These are phyloP conservation scores for Penicillium rolfsii DNA, from an alignment of 2,329 filamentous ascomycete species.

Conservation along the genomic window DNA sequence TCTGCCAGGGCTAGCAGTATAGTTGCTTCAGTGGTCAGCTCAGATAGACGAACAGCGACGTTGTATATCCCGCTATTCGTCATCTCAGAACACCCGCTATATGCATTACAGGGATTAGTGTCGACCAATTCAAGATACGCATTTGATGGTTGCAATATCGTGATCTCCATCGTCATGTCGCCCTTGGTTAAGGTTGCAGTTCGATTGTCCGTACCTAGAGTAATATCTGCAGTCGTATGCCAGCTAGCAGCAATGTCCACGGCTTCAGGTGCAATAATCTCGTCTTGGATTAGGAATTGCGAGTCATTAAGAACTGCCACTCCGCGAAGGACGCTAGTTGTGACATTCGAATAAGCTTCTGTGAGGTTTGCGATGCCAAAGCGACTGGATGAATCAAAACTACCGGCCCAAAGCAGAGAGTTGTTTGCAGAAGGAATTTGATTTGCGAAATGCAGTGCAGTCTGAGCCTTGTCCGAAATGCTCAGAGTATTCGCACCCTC, in stretches of 20 bases:
- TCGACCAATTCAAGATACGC: constrained; percentile 1
- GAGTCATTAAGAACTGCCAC: constrained; percentile 2
- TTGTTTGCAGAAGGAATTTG: constrained; percentile 11
- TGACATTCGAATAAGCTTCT: constrained; percentile 10
- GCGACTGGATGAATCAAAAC: constrained; percentile 7
- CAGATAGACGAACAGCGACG: background rate
- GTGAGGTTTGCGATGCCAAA: constrained; percentile 12
- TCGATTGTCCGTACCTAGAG: background rate
- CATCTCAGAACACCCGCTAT: constrained; percentile 2
- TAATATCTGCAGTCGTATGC: background rate
- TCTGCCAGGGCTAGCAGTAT: background rate
- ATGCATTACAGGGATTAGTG: constrained; percentile 8
- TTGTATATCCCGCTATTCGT: constrained; percentile 11
- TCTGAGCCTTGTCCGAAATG: constrained; percentile 3
- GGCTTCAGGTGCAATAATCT: background rate
- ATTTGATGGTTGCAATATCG: background rate
- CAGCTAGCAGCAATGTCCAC: constrained; percentile 2
- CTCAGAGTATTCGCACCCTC: constrained; percentile 10
- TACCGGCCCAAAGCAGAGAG: constrained; percentile 5
- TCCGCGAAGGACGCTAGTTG: constrained; percentile 4
- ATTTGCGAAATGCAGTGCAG: constrained; percentile 9
- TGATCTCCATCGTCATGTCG: background rate
- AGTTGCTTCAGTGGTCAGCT: background rate
- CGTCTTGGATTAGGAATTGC: background rate
- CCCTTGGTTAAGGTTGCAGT: background rate